phyloP scores from a whole-genome alignment of 805 yeast species.

The Ogataea zsoltii region DNA sequence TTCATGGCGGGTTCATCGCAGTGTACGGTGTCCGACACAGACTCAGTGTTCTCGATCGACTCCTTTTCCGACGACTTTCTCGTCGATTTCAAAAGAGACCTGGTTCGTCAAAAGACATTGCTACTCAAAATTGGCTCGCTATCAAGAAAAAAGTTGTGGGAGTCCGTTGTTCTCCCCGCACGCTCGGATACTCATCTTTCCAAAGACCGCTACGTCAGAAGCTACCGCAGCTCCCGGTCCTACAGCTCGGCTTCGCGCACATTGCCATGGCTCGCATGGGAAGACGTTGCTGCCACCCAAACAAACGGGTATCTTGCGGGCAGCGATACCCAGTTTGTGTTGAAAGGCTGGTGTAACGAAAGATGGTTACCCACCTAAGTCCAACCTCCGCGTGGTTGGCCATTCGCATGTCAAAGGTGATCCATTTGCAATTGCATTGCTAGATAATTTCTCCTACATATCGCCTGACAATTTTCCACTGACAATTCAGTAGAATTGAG shows the following conservation, averaged over 20 bases:
- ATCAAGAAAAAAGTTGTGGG: conserved; percentile 53
- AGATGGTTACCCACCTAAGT: conserved; percentile 34
- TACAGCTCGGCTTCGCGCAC: conserved; percentile 2
- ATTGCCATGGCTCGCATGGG: conserved; percentile 19
- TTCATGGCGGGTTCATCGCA: conserved; percentile 15
- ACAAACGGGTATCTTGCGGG: conserved; percentile 19
- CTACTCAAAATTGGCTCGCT: conserved; percentile 39
- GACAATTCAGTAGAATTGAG: conserved; percentile 58
- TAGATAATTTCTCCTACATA: background rate
- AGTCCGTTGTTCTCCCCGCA: conserved; percentile 51
- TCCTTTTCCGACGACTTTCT: conserved; percentile 12
- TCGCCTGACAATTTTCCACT: background rate
- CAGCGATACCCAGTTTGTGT: conserved; percentile 38
- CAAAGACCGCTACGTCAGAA: conserved; percentile 6
- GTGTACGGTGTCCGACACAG: conserved; percentile 13
- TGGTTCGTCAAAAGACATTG: background rate
- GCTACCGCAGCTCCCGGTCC: background rate
- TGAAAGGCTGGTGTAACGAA: conserved; percentile 45
- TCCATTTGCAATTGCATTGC: background rate
- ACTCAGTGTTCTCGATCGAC: conserved; percentile 11
- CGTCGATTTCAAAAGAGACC: conserved; percentile 1
- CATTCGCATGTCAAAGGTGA: too few relatives aligned
- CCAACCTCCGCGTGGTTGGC: too few relatives aligned
- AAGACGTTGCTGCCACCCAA: conserved; percentile 5
- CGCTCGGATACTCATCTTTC: conserved; percentile 37